Evolutionary conservation across 129 eudicot species (phyloP), one percentile per base, ranked within the genome.

Genomic region (Pseudognaphalium luteoalbum): DNA sequence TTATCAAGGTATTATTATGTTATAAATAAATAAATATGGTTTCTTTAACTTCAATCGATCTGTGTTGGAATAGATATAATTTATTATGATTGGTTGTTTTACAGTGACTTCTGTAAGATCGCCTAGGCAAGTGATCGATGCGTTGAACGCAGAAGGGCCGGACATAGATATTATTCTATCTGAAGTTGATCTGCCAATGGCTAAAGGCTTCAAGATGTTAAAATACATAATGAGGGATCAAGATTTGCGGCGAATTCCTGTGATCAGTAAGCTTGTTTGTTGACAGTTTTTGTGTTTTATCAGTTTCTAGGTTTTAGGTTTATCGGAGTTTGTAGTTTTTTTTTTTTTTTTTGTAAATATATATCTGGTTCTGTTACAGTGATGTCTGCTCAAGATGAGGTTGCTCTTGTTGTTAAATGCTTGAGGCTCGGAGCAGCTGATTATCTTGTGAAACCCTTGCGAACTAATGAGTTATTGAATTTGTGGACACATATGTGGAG

Each of bases 401-500:
- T 95, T 57, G 85, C 99, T 60, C 78, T 89, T 68, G 97, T 95
- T 66, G 96, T 95, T 75, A 95, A 95, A 82, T 95, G 97, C 79
- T 85, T 95, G 81, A 91, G 96, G 83, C 81, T 91, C 76, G 99
- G 99, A 64, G 99, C 99, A 47, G 99, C 99, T 73, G 99, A 95
- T 85, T 95, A 89, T 77, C 97, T 95, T 71, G 97, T 95, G 83
- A 95, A 95, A 85, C 99, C 99, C 1, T 80, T 95, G 66, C 93
- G 99, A 10, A 91, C 96, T 9, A 95, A 95, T 74, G 99, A 95
- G 85, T 83, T 95, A 25, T 78, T 95, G 81, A 95, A 91, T 84
- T 83, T 91, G 81, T 95, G 99, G 99, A 95, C 99, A 14, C 99
- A 95, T 81, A 89, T 95, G 96, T 92, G 99, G 99, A 87, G 97